Percentiles rank a stretch among this genome's conserved stretches.
Conservation (phyloP, 768 basidiomycete species). For the Leccinum ochraceum region DNA sequence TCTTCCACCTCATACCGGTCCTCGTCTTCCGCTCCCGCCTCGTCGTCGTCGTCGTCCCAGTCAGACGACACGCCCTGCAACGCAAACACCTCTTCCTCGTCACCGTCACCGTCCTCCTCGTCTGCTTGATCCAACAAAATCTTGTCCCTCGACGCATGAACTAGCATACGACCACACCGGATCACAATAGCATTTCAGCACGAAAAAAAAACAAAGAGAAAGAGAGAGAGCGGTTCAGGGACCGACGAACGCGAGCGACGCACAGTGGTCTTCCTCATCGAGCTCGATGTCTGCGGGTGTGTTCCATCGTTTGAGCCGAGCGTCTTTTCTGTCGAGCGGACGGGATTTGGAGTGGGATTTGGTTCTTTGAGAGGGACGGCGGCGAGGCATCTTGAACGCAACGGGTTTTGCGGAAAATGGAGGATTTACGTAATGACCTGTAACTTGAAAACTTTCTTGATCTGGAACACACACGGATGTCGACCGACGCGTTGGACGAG, state of each 20-base stretch:
- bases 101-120: conserved; percentile 49
- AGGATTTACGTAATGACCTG: conserved; percentile 18
- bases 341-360: conserved; percentile 41
- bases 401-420: no score
- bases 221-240: neutral
- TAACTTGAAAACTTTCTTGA: neutral
- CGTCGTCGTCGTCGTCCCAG: conserved; percentile 38
- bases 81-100: conserved; percentile 80
- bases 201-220: neutral
- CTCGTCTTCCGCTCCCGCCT: conserved; percentile 42
- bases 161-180: conserved; percentile 37
- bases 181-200: conserved; percentile 7
- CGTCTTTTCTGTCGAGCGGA: conserved; percentile 49
- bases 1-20: conserved; percentile 20
- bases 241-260: conserved; percentile 26
- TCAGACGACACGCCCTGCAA: conserved; percentile 53
- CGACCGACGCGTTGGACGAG: conserved; percentile 6
- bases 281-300: conserved; percentile 65
- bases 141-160: conserved; percentile 72
- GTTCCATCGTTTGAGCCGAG: conserved; percentile 66
- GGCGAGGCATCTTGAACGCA: conserved; percentile 43
- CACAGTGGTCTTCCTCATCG: conserved; percentile 81
- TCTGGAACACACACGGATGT: neutral
- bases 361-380: conserved; percentile 38
- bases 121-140: conserved; percentile 72